A percentile compares a stretch with the other conserved stretches of the same genome.
phyloP scores from a whole-genome alignment of 371 early-diverging fungal species.

The Catenaria anguillulae region DNA sequence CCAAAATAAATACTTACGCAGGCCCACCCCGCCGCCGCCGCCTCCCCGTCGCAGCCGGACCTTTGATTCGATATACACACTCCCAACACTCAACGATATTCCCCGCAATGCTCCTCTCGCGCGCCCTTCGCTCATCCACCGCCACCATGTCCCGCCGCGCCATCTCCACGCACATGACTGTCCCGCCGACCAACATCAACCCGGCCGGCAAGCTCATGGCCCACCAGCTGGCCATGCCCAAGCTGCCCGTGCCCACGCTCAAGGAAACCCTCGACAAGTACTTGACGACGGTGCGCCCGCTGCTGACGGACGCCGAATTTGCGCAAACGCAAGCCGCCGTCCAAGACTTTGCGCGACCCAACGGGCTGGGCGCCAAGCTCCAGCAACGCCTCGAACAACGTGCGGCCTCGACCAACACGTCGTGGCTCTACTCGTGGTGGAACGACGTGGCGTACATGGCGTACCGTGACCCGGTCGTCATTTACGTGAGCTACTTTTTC shows the following conservation, averaged over 20 bases:
- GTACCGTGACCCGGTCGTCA: conserved; percentile 87
- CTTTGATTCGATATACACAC: no score
- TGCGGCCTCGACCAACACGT: conserved; percentile 2
- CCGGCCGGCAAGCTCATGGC: conserved; percentile 11
- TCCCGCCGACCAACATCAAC: not conserved
- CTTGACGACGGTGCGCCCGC: conserved; percentile 55
- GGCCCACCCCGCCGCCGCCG: no score
- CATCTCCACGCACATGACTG: not conserved
- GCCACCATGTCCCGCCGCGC: no score
- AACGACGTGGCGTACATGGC: conserved; percentile 79
- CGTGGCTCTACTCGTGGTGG: conserved; percentile 96
- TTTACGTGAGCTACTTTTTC: conserved; percentile 72
- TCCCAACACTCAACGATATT: no score
- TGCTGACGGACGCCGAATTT: conserved; percentile 53
- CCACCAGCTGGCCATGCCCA: conserved; percentile 52
- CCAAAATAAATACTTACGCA: no score
- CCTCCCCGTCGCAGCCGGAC: no score
- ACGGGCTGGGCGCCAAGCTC: conserved; percentile 63
- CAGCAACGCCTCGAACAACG: conserved; percentile 55
- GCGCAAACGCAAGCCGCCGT: conserved; percentile 50
- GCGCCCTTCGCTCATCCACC: no score
- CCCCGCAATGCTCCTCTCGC: no score
- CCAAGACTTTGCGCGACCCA: conserved; percentile 55
- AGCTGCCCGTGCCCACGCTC: conserved; percentile 79
- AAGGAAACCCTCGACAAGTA: conserved; percentile 65